Evolutionary conservation across 257 asterid species (phyloP).

Genomic region (Pogostemon cablin): DNA sequence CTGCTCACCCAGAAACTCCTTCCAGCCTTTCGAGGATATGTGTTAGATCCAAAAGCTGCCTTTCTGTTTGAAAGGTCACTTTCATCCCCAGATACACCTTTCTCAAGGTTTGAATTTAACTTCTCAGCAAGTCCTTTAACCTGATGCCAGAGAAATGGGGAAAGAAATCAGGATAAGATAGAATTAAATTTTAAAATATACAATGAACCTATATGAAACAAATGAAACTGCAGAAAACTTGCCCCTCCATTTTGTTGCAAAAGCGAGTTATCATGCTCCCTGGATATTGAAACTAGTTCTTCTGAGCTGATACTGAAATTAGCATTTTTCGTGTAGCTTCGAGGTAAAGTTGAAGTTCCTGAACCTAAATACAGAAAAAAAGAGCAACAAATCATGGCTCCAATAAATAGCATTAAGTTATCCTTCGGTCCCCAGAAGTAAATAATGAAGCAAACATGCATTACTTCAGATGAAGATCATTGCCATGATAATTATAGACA

Average conservation of each 20-base stretch:
- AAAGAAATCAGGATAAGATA: constrained; percentile 1
- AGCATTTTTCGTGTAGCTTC: constrained; percentile 39
- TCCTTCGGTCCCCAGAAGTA: constrained; percentile 13
- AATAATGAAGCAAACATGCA: background rate
- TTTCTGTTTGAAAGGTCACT: constrained; percentile 60
- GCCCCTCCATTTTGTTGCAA: constrained; percentile 79
- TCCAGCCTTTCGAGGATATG: constrained; percentile 89
- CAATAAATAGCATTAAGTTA: constrained; percentile 1
- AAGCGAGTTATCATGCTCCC: constrained; percentile 56
- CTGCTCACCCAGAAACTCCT: constrained; percentile 72
- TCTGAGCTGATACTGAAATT: constrained; percentile 71
- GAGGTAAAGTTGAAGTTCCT: constrained; percentile 43
- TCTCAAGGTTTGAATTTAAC: constrained; percentile 61
- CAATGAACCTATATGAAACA: background rate
- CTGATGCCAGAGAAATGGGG: constrained; percentile 40
- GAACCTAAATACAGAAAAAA: constrained; percentile 44
- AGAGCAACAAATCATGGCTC: constrained; percentile 17
- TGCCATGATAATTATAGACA: background rate
- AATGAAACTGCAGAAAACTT: constrained; percentile 42
- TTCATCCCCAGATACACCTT: constrained; percentile 75
- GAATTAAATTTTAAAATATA: background rate
- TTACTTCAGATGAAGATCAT: constrained; percentile 3
- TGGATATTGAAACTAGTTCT: constrained; percentile 63
- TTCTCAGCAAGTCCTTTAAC: constrained; percentile 68
- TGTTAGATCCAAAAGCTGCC: constrained; percentile 78